Evolutionary conservation across 2,329 filamentous ascomycete species (phyloP).

Genomic region (Colletotrichum abscissum): DNA sequence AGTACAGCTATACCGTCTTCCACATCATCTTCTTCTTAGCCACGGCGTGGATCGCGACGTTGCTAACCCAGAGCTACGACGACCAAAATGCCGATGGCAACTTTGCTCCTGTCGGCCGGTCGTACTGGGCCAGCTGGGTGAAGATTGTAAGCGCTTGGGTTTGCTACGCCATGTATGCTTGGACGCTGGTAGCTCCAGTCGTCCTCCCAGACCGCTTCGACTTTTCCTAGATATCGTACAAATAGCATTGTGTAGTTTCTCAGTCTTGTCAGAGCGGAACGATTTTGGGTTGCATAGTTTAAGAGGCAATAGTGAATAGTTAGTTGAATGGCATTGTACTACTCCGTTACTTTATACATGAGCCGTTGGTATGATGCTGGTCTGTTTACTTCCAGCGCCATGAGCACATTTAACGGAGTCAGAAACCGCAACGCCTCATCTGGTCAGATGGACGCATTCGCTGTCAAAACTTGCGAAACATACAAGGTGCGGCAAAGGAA

Average conservation of each 20-base stretch:
- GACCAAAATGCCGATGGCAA: constrained; percentile 73
- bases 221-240: constrained; percentile 48
- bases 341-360: not conserved
- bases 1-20: constrained; percentile 97
- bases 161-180: constrained; percentile 93
- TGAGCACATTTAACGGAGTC: not conserved
- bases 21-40: constrained; percentile 98
- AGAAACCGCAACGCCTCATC: not conserved
- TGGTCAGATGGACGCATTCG: no score
- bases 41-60: constrained; percentile 93
- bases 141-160: constrained; percentile 99
- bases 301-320: not conserved
- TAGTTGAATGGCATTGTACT: not conserved
- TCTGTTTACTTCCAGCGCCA: no score
- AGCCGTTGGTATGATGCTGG: not conserved
- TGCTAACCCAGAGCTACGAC: constrained; percentile 80
- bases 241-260: not conserved
- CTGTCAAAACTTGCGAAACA: not conserved
- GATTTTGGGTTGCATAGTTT: not conserved
- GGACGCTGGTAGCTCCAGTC: constrained; percentile 90
- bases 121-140: constrained; percentile 98
- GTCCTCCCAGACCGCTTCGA: constrained; percentile 89
- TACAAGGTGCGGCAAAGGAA: not conserved
- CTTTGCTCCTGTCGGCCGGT: constrained; percentile 93
- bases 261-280: not conserved